Conservation (phyloP, 306 rosid species). For the Fragaria vesca region DNA sequence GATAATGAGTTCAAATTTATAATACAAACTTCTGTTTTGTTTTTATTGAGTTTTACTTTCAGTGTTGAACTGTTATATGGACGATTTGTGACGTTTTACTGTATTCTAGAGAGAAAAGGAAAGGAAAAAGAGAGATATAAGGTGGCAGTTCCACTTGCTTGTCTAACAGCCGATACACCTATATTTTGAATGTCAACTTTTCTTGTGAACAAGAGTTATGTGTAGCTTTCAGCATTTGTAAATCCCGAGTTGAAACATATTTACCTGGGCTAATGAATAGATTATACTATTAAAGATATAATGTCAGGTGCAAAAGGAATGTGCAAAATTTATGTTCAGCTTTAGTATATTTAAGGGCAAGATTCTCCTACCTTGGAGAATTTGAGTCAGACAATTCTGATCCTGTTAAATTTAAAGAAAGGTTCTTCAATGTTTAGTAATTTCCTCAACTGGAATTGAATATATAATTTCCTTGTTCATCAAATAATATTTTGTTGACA, state of each 20-base stretch:
- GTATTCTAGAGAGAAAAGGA: background rate
- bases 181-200: background rate
- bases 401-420: background rate
- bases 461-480: slow-evolving; percentile 17
- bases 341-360: background rate
- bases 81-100: background rate
- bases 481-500: slow-evolving; percentile 22
- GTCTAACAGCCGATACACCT: slow-evolving; percentile 9
- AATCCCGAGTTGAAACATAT: background rate
- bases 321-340: background rate
- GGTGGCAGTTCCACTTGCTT: background rate
- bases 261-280: background rate
- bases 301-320: background rate
- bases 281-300: background rate
- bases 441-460: slow-evolving; percentile 10
- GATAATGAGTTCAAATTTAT: background rate
- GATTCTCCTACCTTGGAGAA: slow-evolving; percentile 8
- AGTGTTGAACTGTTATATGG: background rate
- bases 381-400: background rate
- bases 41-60: background rate
- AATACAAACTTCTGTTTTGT: background rate
- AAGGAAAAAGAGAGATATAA: background rate
- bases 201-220: background rate
- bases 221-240: background rate
- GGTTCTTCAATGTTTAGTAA: background rate